Base-by-base conservation (phyloP, 495 filamentous ascomycete genomes). In the Astrothelium macrocarpum region DNA sequence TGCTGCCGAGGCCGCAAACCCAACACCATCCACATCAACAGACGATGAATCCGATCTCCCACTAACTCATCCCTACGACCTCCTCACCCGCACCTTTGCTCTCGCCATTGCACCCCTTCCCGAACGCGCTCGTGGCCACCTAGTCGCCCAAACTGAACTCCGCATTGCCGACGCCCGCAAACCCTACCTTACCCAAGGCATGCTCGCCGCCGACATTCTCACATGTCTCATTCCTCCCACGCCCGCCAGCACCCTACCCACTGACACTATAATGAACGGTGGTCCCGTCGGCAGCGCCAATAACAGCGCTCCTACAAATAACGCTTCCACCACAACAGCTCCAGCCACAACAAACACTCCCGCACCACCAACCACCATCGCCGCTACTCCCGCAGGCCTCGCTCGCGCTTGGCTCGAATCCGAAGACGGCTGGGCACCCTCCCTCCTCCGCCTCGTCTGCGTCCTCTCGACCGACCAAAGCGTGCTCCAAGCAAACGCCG, bases 121-220 rank as follows among this genome's bases (percentile, higher is more conserved):
- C 0, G 88, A 91, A 62, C 80, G 80, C 63, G 67, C 74, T 11
- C 68, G 64, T 2, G 65, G 59, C 20, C 5, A 32, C 31, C 60
- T 56, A 49, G 59, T 34, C 61, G 60, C 56, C 59, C 34, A 4
- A 53, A 32, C 62, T 36, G 70, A 72, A 1, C 78, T 85, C 2
- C 79, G 84, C 1, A 81, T 89, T 11, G 84, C 90, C 20, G 90
- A 95, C 73, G 85, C 82, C 12, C 88, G 94, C 36, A 93, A 91
- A 74, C 86, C 94, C 0, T 84, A 88, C 64, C 77, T 98, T 59
- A 89, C 91, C 81, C 94, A 98, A 77, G 90, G 90, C 5, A 83
- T 98, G 65, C 78, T 98, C 5, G 89, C 92, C 1, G 93, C 90
- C 2, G 93, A 98, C 67, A 94, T 97, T 61, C 76, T 97, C 10